These are phyloP conservation scores for Cladosporium austrohemisphaericum DNA, from an alignment of 2,329 filamentous ascomycete species.

Conservation along the genomic window DNA sequence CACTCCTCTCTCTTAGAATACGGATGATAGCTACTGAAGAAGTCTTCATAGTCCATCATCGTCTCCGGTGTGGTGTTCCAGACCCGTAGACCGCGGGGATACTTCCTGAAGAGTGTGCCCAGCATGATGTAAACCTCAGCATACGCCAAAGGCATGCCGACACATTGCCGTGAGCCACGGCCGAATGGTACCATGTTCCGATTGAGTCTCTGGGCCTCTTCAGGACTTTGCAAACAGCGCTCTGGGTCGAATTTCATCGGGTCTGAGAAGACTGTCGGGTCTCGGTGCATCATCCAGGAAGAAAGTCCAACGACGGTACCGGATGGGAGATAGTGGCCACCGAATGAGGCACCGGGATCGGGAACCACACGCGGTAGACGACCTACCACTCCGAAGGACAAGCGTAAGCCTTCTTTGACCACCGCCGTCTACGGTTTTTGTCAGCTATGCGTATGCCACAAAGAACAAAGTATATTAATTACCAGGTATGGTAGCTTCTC, in stretches of 20 bases:
- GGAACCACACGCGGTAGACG: conserved; percentile 36
- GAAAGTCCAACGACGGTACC: conserved; percentile 30
- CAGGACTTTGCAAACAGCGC: conserved; percentile 32
- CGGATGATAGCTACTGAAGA: conserved; percentile 21
- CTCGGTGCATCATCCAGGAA: conserved; percentile 24
- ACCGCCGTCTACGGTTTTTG: conserved; percentile 34
- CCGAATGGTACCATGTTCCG: conserved; percentile 38
- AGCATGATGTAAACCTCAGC: neutral
- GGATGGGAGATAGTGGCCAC: conserved; percentile 8
- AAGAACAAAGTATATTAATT: no score
- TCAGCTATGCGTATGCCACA: no score
- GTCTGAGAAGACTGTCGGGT: conserved; percentile 31
- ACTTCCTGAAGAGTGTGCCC: neutral
- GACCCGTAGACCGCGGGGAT: neutral
- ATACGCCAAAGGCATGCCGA: conserved; percentile 29
- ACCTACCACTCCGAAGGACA: conserved; percentile 34
- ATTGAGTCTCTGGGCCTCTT: conserved; percentile 22
- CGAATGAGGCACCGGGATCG: neutral
- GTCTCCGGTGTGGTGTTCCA: conserved; percentile 24
- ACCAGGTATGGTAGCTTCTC: neutral
- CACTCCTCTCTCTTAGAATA: conserved; percentile 2
- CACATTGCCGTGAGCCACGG: conserved; percentile 34
- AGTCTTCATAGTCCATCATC: conserved; percentile 32
- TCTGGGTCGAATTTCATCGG: conserved; percentile 35
- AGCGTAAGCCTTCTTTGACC: conserved; percentile 37